Percentiles rank a stretch among this genome's conserved stretches.
phyloP scores from a whole-genome alignment of 768 basidiomycete species.

The Holtermanniella nyarrowii region DNA sequence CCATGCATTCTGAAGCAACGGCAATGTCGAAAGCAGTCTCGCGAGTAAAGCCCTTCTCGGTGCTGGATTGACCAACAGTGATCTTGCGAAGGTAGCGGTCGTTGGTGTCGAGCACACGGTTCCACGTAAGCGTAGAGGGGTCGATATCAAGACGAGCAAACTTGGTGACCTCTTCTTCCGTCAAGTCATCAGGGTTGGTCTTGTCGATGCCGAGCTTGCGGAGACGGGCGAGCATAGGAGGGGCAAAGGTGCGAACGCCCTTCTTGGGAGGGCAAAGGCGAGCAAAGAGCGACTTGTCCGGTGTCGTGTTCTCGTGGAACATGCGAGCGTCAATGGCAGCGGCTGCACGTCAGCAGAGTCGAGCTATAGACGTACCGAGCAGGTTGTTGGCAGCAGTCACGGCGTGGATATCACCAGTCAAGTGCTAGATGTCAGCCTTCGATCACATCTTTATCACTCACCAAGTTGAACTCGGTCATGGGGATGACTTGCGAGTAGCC shows the following conservation, averaged over 20 bases:
- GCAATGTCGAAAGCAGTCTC: constrained; percentile 92
- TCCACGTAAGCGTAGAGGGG: constrained; percentile 83
- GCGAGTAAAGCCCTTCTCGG: constrained; percentile 80
- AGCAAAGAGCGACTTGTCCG: constrained; percentile 86
- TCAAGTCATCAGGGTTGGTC: constrained; percentile 81
- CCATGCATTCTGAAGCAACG: constrained; percentile 97
- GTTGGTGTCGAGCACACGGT: constrained; percentile 92
- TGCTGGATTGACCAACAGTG: constrained; percentile 77
- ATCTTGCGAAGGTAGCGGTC: constrained; percentile 93
- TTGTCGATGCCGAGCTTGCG: constrained; percentile 92
- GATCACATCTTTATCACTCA: constrained; percentile 50
- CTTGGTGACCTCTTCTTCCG: constrained; percentile 76
- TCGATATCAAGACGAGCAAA: constrained; percentile 92
- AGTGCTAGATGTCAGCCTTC: constrained; percentile 7
- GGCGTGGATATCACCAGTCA: constrained; percentile 83
- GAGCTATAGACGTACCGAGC: too few relatives aligned
- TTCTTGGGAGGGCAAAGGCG: constrained; percentile 88
- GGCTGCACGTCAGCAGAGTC: too few relatives aligned
- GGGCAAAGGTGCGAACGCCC: constrained; percentile 86
- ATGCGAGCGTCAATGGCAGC: constrained; percentile 94
- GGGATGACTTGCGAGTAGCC: constrained; percentile 98
- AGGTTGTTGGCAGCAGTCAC: constrained; percentile 96
- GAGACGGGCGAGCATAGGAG: constrained; percentile 90
- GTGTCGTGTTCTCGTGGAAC: constrained; percentile 92
- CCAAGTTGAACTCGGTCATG: constrained; percentile 97